phyloP scores from a whole-genome alignment of 352 stramenopile species.

The Blastocystis sp. region DNA sequence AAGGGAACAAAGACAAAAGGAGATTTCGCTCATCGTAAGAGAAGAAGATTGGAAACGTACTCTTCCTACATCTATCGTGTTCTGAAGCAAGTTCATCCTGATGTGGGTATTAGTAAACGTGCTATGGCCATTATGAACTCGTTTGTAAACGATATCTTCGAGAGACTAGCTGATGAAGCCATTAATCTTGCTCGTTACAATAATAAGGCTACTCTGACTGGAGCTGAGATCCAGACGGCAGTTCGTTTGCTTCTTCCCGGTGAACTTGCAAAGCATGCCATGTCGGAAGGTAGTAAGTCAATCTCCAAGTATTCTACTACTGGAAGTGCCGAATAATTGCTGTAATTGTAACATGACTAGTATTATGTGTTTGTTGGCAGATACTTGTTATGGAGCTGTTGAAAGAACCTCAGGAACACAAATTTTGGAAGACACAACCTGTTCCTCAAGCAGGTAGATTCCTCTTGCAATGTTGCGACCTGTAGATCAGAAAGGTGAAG shows the following conservation, averaged over 20 bases:
- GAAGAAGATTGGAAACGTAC: slow-evolving; percentile 77
- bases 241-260: slow-evolving; percentile 89
- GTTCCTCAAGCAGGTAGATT: slow-evolving; percentile 72
- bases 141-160: slow-evolving; percentile 99
- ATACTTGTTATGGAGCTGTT: slow-evolving; percentile 22
- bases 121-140: slow-evolving; percentile 86
- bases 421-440: slow-evolving; percentile 86
- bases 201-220: slow-evolving; percentile 94
- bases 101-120: slow-evolving; percentile 75
- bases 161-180: slow-evolving; percentile 91
- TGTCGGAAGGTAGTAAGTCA: slow-evolving; percentile 89
- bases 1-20: slow-evolving; percentile 64
- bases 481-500: slow-evolving; percentile 72
- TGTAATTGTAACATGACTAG: slow-evolving; percentile 39
- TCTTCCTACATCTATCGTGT: slow-evolving; percentile 80
- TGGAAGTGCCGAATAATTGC: slow-evolving; percentile 49
- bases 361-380: slow-evolving; percentile 5
- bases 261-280: slow-evolving; percentile 90
- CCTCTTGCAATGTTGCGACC: neutral
- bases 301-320: slow-evolving; percentile 67
- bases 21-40: slow-evolving; percentile 69
- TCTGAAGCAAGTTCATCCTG: slow-evolving; percentile 73
- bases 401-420: slow-evolving; percentile 71
- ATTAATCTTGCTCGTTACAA: slow-evolving; percentile 93
- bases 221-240: slow-evolving; percentile 91